Evolutionary conservation across 352 stramenopile genomes (phyloP).

Genomic region (Hyphochytrium catenoides): DNA sequence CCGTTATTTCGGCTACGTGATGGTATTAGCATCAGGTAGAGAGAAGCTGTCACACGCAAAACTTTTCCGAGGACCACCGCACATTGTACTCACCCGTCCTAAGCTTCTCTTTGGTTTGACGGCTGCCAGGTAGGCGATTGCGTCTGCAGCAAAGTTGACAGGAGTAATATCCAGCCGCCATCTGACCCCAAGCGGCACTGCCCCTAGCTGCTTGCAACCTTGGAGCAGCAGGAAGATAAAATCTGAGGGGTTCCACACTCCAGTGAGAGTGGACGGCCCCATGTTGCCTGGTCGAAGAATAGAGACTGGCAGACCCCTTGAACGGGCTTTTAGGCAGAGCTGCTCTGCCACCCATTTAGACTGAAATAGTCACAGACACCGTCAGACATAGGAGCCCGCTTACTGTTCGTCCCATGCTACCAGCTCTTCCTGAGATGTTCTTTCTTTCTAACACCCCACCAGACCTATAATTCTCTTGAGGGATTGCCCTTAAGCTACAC

Average conservation of each 20-base stretch:
- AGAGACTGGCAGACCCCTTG: constrained; percentile 48
- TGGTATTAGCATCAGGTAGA: too few species aligned
- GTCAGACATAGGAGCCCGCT: too few species aligned
- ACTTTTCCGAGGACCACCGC: too few species aligned
- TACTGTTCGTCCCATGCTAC: constrained; percentile 42
- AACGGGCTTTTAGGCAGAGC: constrained; percentile 42
- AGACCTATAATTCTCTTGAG: too few species aligned
- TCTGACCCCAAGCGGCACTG: constrained; percentile 24
- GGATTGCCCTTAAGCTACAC: not conserved
- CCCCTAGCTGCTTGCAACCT: constrained; percentile 31
- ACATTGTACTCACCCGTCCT: too few species aligned
- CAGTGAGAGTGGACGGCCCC: constrained; percentile 25
- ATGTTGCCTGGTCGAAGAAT: constrained; percentile 73
- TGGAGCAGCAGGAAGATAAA: constrained; percentile 67
- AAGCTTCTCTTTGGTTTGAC: constrained; percentile 22
- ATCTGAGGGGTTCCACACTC: constrained; percentile 58
- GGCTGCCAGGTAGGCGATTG: constrained; percentile 48
- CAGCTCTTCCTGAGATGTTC: constrained; percentile 25
- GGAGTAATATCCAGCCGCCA: constrained; percentile 75
- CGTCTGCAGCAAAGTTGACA: constrained; percentile 62
- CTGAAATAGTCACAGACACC: too few species aligned
- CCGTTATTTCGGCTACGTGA: too few species aligned
- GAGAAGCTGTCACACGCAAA: too few species aligned
- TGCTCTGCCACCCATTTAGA: constrained; percentile 76
- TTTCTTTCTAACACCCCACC: too few species aligned